Evolutionary conservation across 2,329 filamentous ascomycete species (phyloP).

Genomic region (Talaromyces sp.): DNA sequence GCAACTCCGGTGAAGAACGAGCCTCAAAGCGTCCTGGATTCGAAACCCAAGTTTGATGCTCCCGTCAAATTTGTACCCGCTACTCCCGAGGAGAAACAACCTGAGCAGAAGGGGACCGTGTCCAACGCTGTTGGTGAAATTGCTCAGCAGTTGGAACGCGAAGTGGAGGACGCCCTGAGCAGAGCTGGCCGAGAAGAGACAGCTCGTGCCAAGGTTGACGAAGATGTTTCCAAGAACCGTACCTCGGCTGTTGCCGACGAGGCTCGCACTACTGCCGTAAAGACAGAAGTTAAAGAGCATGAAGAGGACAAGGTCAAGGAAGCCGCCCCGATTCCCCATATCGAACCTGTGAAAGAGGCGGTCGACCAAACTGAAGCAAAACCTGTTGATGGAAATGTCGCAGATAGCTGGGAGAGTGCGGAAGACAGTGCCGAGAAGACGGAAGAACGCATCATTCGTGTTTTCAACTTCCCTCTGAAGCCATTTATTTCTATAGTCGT

Average conservation of each 20-base stretch:
- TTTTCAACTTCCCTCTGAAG: slow-evolving; percentile 94
- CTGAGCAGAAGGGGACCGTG: slow-evolving; percentile 56
- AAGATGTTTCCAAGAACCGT: slow-evolving; percentile 32
- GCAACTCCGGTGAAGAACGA: slow-evolving; percentile 17
- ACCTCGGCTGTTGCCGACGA: slow-evolving; percentile 26
- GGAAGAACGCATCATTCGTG: slow-evolving; percentile 61
- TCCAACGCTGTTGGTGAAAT: slow-evolving; percentile 64
- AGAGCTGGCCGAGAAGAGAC: slow-evolving; percentile 50
- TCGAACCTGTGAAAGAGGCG: slow-evolving; percentile 52
- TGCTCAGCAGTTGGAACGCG: slow-evolving; percentile 53
- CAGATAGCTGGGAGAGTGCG: slow-evolving; percentile 89
- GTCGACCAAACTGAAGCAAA: slow-evolving; percentile 4
- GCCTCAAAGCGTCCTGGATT: neutral
- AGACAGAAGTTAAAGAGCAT: slow-evolving; percentile 48
- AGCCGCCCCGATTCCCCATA: slow-evolving; percentile 47
- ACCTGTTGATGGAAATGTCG: slow-evolving; percentile 51
- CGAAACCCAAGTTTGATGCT: neutral
- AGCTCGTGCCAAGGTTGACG: slow-evolving; percentile 22
- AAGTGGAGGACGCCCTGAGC: slow-evolving; percentile 62
- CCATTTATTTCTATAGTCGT: slow-evolving; percentile 90
- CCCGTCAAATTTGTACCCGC: slow-evolving; percentile 6
- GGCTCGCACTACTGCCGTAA: slow-evolving; percentile 37
- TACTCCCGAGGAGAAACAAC: slow-evolving; percentile 7
- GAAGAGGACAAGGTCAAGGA: slow-evolving; percentile 54
- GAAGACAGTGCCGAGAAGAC: slow-evolving; percentile 65